Conservation (phyloP, 805 yeast species). For the Candida endomychidarum region DNA sequence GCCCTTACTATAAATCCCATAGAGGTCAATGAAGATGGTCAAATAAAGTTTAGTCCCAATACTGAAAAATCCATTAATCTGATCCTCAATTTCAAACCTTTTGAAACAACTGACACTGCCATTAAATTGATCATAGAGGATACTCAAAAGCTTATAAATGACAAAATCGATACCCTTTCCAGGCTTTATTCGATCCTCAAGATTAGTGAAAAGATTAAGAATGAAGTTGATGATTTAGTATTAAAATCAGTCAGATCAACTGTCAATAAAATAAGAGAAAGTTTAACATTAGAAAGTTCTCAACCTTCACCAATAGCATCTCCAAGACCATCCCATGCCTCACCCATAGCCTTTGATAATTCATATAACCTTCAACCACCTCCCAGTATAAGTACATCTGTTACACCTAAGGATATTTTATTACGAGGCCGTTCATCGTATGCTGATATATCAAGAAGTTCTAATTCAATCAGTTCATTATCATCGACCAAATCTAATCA, state of each 20-base stretch:
- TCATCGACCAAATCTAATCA: constrained; percentile 23
- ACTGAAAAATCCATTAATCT: constrained; percentile 56
- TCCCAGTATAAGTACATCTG: constrained; percentile 22
- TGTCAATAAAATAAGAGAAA: constrained; percentile 50
- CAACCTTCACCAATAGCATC: constrained; percentile 22
- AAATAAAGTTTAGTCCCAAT: constrained; percentile 52
- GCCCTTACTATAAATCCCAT: constrained; percentile 69
- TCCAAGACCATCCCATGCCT: background rate
- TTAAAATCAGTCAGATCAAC: constrained; percentile 63
- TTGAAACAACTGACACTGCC: constrained; percentile 64
- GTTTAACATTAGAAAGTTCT: constrained; percentile 1
- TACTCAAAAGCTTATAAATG: constrained; percentile 57
- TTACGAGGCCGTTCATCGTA: constrained; percentile 22
- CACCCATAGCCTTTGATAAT: background rate
- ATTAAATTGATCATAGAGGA: constrained; percentile 63
- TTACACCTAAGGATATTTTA: constrained; percentile 49
- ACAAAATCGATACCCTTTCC: constrained; percentile 67
- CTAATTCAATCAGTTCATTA: constrained; percentile 18
- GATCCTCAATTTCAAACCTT: constrained; percentile 43
- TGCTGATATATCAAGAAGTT: constrained; percentile 13
- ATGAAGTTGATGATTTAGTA: constrained; percentile 74
- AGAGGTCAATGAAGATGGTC: constrained; percentile 29
- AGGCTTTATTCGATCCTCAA: constrained; percentile 73
- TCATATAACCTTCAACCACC: constrained; percentile 15
- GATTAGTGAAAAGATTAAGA: constrained; percentile 72